These are phyloP conservation scores for Aphelidium insulamus DNA, from an alignment of 371 early-diverging fungal species.

Conservation along the genomic window DNA sequence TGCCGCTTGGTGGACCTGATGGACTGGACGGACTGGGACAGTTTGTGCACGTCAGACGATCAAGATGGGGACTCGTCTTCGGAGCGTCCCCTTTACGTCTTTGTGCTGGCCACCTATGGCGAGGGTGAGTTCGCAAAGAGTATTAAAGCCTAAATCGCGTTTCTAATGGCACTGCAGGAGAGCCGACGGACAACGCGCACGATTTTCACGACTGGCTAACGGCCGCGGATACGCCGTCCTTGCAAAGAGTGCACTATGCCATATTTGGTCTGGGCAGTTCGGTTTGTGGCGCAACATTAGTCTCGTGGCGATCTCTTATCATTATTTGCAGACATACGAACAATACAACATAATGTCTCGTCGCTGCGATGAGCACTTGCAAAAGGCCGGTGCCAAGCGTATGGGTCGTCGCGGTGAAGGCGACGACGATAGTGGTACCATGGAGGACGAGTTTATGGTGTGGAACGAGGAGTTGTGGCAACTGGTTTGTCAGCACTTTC, in stretches of 20 bases:
- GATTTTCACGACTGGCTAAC: slow-evolving; percentile 61
- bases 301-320: too few species aligned
- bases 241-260: slow-evolving; percentile 40
- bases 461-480: slow-evolving; percentile 78
- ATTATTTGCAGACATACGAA: slow-evolving; percentile 92
- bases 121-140: slow-evolving; percentile 82
- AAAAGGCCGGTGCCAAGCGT: slow-evolving; percentile 43
- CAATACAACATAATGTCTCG: slow-evolving; percentile 69
- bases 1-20: too few species aligned
- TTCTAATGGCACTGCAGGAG: too few species aligned
- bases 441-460: slow-evolving; percentile 82
- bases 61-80: too few species aligned
- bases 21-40: too few species aligned
- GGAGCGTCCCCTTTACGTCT: too few species aligned
- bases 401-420: slow-evolving; percentile 74
- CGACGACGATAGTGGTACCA: slow-evolving; percentile 80
- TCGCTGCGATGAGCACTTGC: slow-evolving; percentile 33
- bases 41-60: too few species aligned
- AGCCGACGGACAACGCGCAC: slow-evolving; percentile 72
- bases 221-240: slow-evolving; percentile 23
- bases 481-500: slow-evolving; percentile 43
- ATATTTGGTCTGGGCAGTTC: slow-evolving; percentile 92
- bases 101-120: slow-evolving; percentile 74
- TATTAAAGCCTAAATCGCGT: too few species aligned
- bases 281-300: too few species aligned